These are phyloP conservation scores for Microbotryum intermedium DNA, from an alignment of 1,284 basidiomycete species.

Conservation along the genomic window DNA sequence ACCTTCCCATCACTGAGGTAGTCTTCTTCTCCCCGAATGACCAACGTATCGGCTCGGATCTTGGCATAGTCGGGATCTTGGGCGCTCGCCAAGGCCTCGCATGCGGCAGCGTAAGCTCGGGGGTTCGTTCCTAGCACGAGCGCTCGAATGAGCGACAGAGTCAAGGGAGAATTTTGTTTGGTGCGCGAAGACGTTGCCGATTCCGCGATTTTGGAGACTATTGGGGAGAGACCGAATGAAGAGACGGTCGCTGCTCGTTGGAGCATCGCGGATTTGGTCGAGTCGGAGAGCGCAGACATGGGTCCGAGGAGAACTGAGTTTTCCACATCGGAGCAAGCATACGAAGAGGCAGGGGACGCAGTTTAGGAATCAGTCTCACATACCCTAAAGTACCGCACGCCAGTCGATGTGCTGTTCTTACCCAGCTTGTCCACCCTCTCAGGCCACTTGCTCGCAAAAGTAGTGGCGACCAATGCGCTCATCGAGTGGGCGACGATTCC, in stretches of 20 bases:
- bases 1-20: constrained; percentile 9
- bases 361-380: neutral
- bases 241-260: constrained; percentile 16
- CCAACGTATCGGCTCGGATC: constrained; percentile 16
- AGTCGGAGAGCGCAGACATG: constrained; percentile 11
- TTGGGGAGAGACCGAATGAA: constrained; percentile 9
- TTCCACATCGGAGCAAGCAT: neutral
- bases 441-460: constrained; percentile 22
- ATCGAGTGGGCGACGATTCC: constrained; percentile 24
- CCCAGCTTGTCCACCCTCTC: constrained; percentile 18
- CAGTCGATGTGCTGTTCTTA: neutral
- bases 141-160: constrained; percentile 16
- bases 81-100: constrained; percentile 17
- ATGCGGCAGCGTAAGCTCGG: constrained; percentile 21
- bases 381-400: neutral
- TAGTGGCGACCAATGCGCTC: constrained; percentile 20
- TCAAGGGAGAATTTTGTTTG: constrained; percentile 7
- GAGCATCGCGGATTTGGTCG: constrained; percentile 5
- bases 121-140: constrained; percentile 14
- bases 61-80: constrained; percentile 20
- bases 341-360: neutral
- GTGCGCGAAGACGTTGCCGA: constrained; percentile 20
- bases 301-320: constrained; percentile 27
- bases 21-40: constrained; percentile 22
- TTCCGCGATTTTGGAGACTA: constrained; percentile 15